Percentiles rank a stretch among this genome's conserved stretches.
Evolutionary conservation across 305 asterid genomes (phyloP).

Genomic region (Plantago coronopus): DNA sequence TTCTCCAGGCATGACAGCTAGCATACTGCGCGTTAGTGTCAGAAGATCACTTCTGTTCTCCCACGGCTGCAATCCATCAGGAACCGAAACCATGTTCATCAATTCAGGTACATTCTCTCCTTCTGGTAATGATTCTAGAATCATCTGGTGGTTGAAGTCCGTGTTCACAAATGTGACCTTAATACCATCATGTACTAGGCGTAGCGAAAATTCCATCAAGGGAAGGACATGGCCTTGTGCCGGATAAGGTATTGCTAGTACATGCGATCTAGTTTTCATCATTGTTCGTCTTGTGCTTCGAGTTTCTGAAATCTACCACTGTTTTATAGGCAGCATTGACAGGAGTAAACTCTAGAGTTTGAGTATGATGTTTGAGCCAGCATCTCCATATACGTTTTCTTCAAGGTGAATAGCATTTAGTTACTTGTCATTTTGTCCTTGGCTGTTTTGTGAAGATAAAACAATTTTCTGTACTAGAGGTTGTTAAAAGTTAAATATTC

Average conservation of each 20-base stretch:
- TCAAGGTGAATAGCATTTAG: too few species aligned
- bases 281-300: constrained; percentile 18
- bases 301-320: not conserved
- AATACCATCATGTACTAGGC: constrained; percentile 40
- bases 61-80: constrained; percentile 50
- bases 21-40: constrained; percentile 22
- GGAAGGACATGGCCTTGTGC: constrained; percentile 84
- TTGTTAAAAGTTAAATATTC: too few species aligned
- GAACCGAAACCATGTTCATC: constrained; percentile 37
- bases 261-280: constrained; percentile 39
- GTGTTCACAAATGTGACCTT: constrained; percentile 56
- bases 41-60: constrained; percentile 50
- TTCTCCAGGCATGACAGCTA: constrained; percentile 39
- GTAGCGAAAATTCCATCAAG: constrained; percentile 40
- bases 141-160: constrained; percentile 41
- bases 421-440: too few species aligned
- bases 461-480: too few species aligned
- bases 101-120: constrained; percentile 19
- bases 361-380: too few species aligned
- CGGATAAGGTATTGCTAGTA: constrained; percentile 55
- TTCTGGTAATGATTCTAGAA: constrained; percentile 26
- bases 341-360: not conserved
- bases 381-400: too few species aligned
- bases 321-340: not conserved
- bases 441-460: too few species aligned